Evolutionary conservation across 2,329 filamentous ascomycete species (phyloP).

Genomic region (Endothia cerciana): DNA sequence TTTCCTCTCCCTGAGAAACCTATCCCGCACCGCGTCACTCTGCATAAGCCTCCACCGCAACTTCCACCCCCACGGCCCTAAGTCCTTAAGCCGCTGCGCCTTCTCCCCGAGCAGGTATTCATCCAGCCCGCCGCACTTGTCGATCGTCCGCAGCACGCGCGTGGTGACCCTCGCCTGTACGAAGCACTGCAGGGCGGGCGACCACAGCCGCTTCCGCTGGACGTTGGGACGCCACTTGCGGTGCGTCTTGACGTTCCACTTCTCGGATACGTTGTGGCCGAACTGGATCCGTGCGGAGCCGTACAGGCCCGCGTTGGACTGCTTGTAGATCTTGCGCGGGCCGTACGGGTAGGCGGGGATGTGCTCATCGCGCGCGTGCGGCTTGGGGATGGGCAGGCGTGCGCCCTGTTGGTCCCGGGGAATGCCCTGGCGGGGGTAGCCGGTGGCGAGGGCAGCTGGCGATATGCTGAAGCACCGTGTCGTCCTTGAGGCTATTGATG

Average conservation of each 20-base stretch:
- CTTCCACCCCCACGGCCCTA: constrained; percentile 89
- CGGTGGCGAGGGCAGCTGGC: constrained; percentile 34
- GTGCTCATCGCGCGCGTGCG: constrained; percentile 44
- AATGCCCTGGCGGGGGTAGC: constrained; percentile 27
- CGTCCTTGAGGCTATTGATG: not conserved
- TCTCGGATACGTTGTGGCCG: constrained; percentile 75
- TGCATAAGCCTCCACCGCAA: constrained; percentile 90
- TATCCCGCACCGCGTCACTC: constrained; percentile 65
- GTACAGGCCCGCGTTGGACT: constrained; percentile 77
- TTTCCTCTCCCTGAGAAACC: constrained; percentile 67
- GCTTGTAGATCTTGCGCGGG: constrained; percentile 72
- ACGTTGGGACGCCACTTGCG: constrained; percentile 79
- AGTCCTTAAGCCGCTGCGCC: constrained; percentile 75
- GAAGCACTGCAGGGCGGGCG: constrained; percentile 61
- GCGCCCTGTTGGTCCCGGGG: constrained; percentile 20
- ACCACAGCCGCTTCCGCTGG: constrained; percentile 69
- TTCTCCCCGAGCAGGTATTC: constrained; percentile 87
- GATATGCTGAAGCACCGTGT: constrained; percentile 44
- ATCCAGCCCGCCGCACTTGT: constrained; percentile 87
- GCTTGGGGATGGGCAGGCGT: constrained; percentile 48
- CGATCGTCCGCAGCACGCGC: constrained; percentile 72
- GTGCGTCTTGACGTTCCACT: constrained; percentile 71
- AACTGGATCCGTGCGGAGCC: constrained; percentile 72
- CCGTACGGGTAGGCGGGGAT: constrained; percentile 75
- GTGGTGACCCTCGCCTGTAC: constrained; percentile 72